Evolutionary conservation across 805 yeast genomes (phyloP).

Genomic region (Candida hungchunana): DNA sequence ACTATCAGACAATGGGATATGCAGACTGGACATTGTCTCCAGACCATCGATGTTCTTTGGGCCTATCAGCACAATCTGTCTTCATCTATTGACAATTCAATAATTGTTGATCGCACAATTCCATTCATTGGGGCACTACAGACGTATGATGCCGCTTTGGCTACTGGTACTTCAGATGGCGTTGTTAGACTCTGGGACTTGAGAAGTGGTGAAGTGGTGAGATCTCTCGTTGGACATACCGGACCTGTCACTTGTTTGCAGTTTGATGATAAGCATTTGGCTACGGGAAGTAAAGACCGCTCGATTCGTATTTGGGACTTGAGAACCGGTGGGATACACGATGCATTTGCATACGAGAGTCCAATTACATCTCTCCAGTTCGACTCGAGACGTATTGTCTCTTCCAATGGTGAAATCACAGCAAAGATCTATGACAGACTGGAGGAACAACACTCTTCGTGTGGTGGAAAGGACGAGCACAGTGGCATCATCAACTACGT

Average conservation of each 20-base stretch:
- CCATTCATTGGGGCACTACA: slow-evolving; percentile 65
- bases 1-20: slow-evolving; percentile 78
- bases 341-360: slow-evolving; percentile 57
- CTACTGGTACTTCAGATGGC: slow-evolving; percentile 77
- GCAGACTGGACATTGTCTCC: slow-evolving; percentile 58
- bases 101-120: slow-evolving; percentile 14
- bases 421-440: slow-evolving; percentile 58
- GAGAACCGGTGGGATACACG: slow-evolving; percentile 57
- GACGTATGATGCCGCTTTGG: slow-evolving; percentile 70
- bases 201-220: slow-evolving; percentile 61
- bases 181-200: slow-evolving; percentile 73
- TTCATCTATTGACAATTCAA: slow-evolving; percentile 11
- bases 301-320: slow-evolving; percentile 71
- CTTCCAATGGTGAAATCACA: slow-evolving; percentile 44
- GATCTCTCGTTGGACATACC: slow-evolving; percentile 62
- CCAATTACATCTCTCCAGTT: slow-evolving; percentile 56
- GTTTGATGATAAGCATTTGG: slow-evolving; percentile 60
- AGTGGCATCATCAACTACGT: slow-evolving; percentile 36
- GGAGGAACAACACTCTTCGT: slow-evolving; percentile 47
- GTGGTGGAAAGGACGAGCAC: slow-evolving; percentile 38
- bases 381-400: slow-evolving; percentile 52
- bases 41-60: slow-evolving; percentile 67
- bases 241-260: slow-evolving; percentile 64
- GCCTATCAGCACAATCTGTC: slow-evolving; percentile 36
- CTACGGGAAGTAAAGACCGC: slow-evolving; percentile 61